Conservation (phyloP, 2,329 filamentous ascomycete species). For the Claviceps pazoutovae region DNA sequence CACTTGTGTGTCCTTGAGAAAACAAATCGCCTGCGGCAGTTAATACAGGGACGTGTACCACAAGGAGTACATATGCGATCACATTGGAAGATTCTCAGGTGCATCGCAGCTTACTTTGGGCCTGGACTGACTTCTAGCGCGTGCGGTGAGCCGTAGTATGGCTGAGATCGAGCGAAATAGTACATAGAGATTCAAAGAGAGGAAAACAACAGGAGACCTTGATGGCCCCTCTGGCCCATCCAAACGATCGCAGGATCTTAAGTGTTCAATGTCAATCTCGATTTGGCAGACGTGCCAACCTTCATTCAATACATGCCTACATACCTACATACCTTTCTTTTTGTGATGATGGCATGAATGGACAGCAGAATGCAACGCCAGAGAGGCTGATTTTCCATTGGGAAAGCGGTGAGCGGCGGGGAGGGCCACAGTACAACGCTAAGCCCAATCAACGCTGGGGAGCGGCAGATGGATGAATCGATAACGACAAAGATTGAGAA, state of each 20-base stretch:
- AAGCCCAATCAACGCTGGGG: constrained; percentile 17
- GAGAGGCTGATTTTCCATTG: background rate
- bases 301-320: background rate
- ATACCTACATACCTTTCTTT: too few species aligned
- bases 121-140: too few species aligned
- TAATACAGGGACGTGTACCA: background rate
- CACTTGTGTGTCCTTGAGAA: background rate
- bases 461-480: constrained; percentile 26
- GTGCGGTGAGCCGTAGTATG: background rate
- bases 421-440: constrained; percentile 8
- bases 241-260: background rate
- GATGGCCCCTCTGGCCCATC: background rate
- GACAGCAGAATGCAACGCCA: too few species aligned
- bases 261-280: too few species aligned
- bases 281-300: background rate
- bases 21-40: background rate
- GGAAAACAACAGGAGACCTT: background rate
- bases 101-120: too few species aligned
- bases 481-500: constrained; percentile 11
- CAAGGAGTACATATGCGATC: too few species aligned
- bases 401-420: constrained; percentile 18
- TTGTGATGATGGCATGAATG: too few species aligned
- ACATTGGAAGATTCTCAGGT: too few species aligned
- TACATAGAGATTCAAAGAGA: too few species aligned
- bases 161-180: too few species aligned